Evolutionary conservation across 108 stramenopile species (phyloP).

Genomic region (Halocafeteria seosinensis): DNA sequence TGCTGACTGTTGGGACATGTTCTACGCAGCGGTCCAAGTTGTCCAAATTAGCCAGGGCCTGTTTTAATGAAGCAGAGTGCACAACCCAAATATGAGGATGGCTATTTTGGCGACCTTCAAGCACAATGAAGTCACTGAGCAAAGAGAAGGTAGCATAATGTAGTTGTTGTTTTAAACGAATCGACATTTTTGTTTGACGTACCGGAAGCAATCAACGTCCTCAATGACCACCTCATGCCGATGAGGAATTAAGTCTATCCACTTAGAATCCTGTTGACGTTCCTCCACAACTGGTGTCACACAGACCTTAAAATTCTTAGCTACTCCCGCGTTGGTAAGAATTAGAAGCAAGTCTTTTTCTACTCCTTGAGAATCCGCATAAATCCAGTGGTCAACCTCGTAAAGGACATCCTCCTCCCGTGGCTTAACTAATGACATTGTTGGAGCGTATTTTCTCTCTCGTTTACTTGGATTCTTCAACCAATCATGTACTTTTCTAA

Average conservation of each 20-base stretch:
- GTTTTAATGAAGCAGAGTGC: background rate
- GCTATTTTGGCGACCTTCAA: slow-evolving; percentile 23
- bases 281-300: slow-evolving; percentile 4
- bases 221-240: too few relatives aligned
- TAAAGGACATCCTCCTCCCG: background rate
- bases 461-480: background rate
- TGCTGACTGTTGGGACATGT: too few relatives aligned
- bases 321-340: slow-evolving; percentile 33
- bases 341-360: slow-evolving; percentile 28
- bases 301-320: slow-evolving; percentile 28
- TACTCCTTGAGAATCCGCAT: slow-evolving; percentile 19
- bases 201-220: background rate
- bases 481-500: background rate
- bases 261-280: background rate
- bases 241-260: background rate
- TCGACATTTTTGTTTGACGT: background rate
- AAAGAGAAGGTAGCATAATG: background rate
- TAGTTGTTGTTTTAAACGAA: background rate
- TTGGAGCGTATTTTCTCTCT: background rate
- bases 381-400: background rate
- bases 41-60: background rate
- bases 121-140: slow-evolving; percentile 28
- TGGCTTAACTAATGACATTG: background rate
- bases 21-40: too few relatives aligned
- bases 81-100: slow-evolving; percentile 25